A percentile compares a stretch with the other conserved stretches of the same genome.
Evolutionary conservation across 805 yeast species (phyloP).

Genomic region (Candida insectalens): DNA sequence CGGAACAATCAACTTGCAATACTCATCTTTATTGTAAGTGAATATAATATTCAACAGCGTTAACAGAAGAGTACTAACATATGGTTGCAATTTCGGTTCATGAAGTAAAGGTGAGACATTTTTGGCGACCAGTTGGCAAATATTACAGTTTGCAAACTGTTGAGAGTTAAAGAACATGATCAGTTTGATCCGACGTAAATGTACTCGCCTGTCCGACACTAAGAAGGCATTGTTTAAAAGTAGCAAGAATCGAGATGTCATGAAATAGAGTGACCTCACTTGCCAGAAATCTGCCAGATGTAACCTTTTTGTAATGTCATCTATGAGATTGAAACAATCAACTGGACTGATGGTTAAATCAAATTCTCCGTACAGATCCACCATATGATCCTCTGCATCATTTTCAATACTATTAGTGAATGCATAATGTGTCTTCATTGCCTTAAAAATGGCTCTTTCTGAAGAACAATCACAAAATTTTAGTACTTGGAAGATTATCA

Average conservation of each 20-base stretch:
- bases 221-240: constrained; percentile 15
- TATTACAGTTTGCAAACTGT: constrained; percentile 7
- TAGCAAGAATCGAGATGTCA: constrained; percentile 25
- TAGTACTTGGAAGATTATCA: constrained; percentile 29
- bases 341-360: constrained; percentile 8
- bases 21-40: neutral
- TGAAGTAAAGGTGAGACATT: constrained; percentile 1
- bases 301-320: constrained; percentile 4
- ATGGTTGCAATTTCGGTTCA: neutral
- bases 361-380: constrained; percentile 9
- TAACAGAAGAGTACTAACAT: neutral
- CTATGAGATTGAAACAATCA: constrained; percentile 6
- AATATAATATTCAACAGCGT: neutral
- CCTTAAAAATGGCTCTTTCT: constrained; percentile 3
- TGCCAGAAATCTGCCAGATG: constrained; percentile 25
- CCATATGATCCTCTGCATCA: neutral
- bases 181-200: constrained; percentile 29
- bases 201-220: constrained; percentile 14
- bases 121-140: constrained; percentile 9
- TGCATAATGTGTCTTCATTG: neutral
- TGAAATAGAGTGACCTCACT: constrained; percentile 25
- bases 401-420: neutral
- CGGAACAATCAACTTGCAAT: constrained; percentile 9
- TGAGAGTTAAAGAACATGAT: constrained; percentile 21
- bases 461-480: constrained; percentile 28